Percentiles rank a stretch among this genome's conserved stretches.
Evolutionary conservation across 2,329 filamentous ascomycete genomes (phyloP).

Genomic region (Achaetomium macrosporum): DNA sequence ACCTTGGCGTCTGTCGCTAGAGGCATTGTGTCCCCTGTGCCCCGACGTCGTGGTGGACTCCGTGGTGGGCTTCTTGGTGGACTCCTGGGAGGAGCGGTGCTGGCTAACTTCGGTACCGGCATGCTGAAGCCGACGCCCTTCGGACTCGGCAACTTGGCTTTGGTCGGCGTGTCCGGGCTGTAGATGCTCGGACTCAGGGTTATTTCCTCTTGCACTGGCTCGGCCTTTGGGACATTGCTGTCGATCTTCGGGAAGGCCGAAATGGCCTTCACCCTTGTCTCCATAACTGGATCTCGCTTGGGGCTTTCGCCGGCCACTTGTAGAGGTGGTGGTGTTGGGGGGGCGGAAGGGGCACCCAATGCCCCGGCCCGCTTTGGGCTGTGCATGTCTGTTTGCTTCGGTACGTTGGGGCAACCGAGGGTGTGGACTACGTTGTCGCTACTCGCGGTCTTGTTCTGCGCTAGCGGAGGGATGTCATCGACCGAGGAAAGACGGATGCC

Average conservation of each 20-base stretch:
- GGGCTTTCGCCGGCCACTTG: constrained; percentile 22
- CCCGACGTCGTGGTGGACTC: constrained; percentile 16
- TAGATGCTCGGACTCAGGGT: constrained; percentile 51
- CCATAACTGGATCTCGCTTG: constrained; percentile 27
- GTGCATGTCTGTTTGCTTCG: constrained; percentile 3
- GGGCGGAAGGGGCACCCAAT: constrained; percentile 1
- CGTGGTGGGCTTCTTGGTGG: constrained; percentile 13
- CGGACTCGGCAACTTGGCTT: constrained; percentile 38
- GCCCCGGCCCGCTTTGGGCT: constrained; percentile 16
- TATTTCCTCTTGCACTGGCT: constrained; percentile 26
- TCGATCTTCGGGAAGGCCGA: constrained; percentile 33
- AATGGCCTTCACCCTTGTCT: constrained; percentile 33
- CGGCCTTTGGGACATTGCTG: constrained; percentile 20
- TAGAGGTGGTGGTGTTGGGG: background rate
- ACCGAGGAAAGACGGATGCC: constrained; percentile 61
- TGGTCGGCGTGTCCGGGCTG: constrained; percentile 36
- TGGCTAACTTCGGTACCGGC: constrained; percentile 22
- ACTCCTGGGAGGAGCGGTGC: constrained; percentile 11
- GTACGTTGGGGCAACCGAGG: constrained; percentile 25
- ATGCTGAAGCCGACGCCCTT: constrained; percentile 39
- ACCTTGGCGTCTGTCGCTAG: constrained; percentile 18
- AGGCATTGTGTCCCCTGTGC: constrained; percentile 16
- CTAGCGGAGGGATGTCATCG: constrained; percentile 41
- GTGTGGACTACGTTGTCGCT: constrained; percentile 34
- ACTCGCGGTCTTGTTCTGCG: constrained; percentile 10